Conservation (phyloP, 2,329 filamentous ascomycete species). For the Daldinia eschscholtzii region DNA sequence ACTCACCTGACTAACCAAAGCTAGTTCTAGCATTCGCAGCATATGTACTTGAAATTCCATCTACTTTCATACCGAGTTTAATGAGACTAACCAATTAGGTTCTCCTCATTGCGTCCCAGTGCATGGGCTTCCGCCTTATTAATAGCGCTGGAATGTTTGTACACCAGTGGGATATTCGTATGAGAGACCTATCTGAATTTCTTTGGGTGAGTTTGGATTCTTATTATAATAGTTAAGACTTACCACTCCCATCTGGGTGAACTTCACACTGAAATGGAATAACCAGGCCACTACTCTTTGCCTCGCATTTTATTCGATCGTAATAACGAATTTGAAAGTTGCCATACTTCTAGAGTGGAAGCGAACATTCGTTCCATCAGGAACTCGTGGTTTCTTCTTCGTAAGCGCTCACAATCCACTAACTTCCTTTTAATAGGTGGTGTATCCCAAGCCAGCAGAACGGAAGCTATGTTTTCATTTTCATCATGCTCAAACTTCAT, state of each 20-base stretch:
- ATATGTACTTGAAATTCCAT: background rate
- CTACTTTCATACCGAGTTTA: background rate
- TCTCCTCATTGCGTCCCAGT: background rate
- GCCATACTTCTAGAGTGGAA: constrained; percentile 10
- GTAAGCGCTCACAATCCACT: background rate
- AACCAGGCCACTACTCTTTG: background rate
- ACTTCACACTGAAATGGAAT: background rate
- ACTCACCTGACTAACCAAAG: background rate
- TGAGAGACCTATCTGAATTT: constrained; percentile 2
- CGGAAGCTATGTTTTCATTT: background rate
- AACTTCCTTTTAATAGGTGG: background rate
- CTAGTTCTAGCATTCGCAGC: background rate
- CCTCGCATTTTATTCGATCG: background rate
- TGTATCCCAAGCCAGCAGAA: background rate
- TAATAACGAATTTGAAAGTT: constrained; percentile 6
- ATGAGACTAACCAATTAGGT: background rate
- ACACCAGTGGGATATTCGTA: background rate
- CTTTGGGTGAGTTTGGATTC: background rate
- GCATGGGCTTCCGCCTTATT: background rate
- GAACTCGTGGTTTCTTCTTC: constrained; percentile 9
- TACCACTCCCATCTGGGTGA: background rate
- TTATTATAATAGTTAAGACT: background rate
- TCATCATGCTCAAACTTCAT: background rate
- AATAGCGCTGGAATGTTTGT: background rate
- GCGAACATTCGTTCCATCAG: background rate